Conservation (phyloP, 768 basidiomycete genomes). For the Boletellus emodensis region DNA sequence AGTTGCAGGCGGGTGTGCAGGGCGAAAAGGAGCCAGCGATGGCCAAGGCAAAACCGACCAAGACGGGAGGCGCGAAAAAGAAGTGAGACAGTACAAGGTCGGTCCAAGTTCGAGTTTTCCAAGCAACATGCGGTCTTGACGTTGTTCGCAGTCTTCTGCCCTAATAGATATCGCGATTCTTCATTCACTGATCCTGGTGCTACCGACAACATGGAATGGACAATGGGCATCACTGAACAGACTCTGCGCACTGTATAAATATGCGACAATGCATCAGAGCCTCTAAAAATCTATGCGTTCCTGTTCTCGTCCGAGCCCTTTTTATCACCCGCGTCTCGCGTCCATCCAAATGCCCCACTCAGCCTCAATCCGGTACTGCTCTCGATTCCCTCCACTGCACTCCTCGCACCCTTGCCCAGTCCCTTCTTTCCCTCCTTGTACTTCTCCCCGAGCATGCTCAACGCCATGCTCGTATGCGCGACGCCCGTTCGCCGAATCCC, state of each 20-base stretch:
- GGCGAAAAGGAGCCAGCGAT: constrained; percentile 27
- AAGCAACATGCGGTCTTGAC: background rate
- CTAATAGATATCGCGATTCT: too few relatives aligned
- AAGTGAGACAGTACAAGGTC: constrained; percentile 5
- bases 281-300: constrained; percentile 7
- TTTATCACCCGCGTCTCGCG: constrained; percentile 14
- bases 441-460: constrained; percentile 53
- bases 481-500: constrained; percentile 63
- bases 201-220: too few relatives aligned
- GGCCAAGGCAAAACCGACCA: constrained; percentile 19
- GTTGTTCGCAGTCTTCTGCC: too few relatives aligned
- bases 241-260: too few relatives aligned
- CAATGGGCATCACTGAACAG: too few relatives aligned
- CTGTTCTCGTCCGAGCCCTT: constrained; percentile 15
- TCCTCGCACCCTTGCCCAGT: constrained; percentile 42
- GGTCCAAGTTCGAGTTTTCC: too few relatives aligned
- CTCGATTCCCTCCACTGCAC: constrained; percentile 54
- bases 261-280: background rate
- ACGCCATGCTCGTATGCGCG: constrained; percentile 56
- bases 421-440: constrained; percentile 44
- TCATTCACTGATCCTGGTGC: too few relatives aligned
- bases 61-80: constrained; percentile 14
- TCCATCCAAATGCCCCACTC: constrained; percentile 52
- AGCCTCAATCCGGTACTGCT: constrained; percentile 71
- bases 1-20: constrained; percentile 24